Evolutionary conservation across 1,139 yeast species (phyloP).

Genomic region (Blastobotrys malaysiensis): DNA sequence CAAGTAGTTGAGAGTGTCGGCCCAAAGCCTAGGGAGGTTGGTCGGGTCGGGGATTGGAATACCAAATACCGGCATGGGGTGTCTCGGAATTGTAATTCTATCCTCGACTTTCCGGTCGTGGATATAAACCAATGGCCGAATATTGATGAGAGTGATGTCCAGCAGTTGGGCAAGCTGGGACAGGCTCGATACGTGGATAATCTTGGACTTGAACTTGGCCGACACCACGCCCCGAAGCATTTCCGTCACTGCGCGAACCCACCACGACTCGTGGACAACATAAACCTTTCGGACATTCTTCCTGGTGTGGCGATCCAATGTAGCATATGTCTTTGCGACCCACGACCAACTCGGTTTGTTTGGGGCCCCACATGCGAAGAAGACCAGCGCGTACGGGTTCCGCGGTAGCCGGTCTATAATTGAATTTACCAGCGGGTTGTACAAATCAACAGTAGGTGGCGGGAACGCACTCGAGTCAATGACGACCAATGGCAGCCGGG

Average conservation of each 20-base stretch:
- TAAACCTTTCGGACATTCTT: conserved; percentile 57
- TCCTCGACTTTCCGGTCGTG: conserved; percentile 40
- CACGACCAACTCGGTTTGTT: conserved; percentile 59
- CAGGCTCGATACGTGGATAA: conserved; percentile 51
- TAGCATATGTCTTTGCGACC: conserved; percentile 69
- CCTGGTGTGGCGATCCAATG: conserved; percentile 55
- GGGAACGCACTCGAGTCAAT: conserved; percentile 76
- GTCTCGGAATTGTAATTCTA: conserved; percentile 33
- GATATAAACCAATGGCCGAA: conserved; percentile 67
- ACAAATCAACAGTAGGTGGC: conserved; percentile 35
- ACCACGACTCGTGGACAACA: conserved; percentile 90
- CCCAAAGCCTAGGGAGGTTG: conserved; percentile 30
- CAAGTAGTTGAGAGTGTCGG: conserved; percentile 25
- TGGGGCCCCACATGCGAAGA: conserved; percentile 73
- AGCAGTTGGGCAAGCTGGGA: conserved; percentile 61
- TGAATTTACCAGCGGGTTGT: conserved; percentile 23
- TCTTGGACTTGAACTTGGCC: conserved; percentile 39
- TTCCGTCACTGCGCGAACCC: conserved; percentile 74
- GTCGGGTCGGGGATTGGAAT: conserved; percentile 21
- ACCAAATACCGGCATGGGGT: conserved; percentile 34
- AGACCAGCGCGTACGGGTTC: conserved; percentile 56
- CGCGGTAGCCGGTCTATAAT: conserved; percentile 42
- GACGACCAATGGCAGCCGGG: conserved; percentile 61
- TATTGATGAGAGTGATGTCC: conserved; percentile 71
- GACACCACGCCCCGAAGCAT: conserved; percentile 58